A percentile compares a stretch with the other conserved stretches of the same genome.
Conservation (phyloP, 2,329 filamentous ascomycete species). For the Phyllosticta paracitricarpa region DNA sequence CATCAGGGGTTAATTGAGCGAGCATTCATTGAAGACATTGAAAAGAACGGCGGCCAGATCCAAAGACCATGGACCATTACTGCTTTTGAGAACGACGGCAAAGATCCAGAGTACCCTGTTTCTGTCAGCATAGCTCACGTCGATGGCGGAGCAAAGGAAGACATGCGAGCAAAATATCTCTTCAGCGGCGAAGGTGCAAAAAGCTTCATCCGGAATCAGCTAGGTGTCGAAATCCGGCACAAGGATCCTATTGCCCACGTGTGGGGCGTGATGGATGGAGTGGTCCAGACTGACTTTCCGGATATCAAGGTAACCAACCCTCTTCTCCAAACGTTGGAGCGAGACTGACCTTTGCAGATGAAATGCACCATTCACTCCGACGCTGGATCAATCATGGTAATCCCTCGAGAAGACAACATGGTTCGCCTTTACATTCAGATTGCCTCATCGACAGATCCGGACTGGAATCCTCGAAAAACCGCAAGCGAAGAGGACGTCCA, state of each 20-base stretch:
- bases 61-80: slow-evolving; percentile 54
- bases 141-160: slow-evolving; percentile 62
- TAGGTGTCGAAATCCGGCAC: slow-evolving; percentile 57
- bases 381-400: slow-evolving; percentile 54
- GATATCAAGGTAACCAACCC: slow-evolving; percentile 43
- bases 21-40: slow-evolving; percentile 51
- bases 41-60: slow-evolving; percentile 46
- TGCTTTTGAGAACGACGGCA: slow-evolving; percentile 50
- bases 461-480: slow-evolving; percentile 52
- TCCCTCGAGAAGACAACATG: slow-evolving; percentile 46
- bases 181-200: slow-evolving; percentile 54
- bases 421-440: slow-evolving; percentile 50
- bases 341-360: slow-evolving; percentile 35
- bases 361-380: slow-evolving; percentile 60
- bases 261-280: slow-evolving; percentile 59
- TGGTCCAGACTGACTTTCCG: slow-evolving; percentile 53
- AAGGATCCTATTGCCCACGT: slow-evolving; percentile 55
- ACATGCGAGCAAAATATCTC: slow-evolving; percentile 50
- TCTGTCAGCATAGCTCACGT: slow-evolving; percentile 68
- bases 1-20: slow-evolving; percentile 55
- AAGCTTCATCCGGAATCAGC: slow-evolving; percentile 49
- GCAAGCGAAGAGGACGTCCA: slow-evolving; percentile 51
- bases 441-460: slow-evolving; percentile 50
- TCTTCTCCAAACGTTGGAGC: neutral
- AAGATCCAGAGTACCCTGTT: slow-evolving; percentile 64